Evolutionary conservation across 2,329 filamentous ascomycete genomes (phyloP).

Genomic region (Aspergillus brasiliensis): DNA sequence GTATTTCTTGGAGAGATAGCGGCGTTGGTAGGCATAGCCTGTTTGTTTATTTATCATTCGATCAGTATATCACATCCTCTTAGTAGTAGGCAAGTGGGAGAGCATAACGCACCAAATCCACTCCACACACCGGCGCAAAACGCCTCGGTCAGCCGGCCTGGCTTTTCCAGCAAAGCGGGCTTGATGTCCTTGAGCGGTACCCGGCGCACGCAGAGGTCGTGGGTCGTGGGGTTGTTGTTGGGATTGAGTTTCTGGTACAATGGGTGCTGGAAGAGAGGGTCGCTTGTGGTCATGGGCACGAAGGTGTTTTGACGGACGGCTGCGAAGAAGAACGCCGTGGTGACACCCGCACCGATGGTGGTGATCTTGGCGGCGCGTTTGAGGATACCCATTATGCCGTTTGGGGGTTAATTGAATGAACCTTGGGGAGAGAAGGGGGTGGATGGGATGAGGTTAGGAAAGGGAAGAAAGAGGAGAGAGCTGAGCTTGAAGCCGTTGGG

Average conservation of each 20-base stretch:
- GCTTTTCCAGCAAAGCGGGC: slow-evolving; percentile 65
- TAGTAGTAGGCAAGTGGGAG: neutral
- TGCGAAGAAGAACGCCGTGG: slow-evolving; percentile 56
- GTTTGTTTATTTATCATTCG: neutral
- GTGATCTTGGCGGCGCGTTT: slow-evolving; percentile 45
- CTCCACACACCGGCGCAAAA: slow-evolving; percentile 71
- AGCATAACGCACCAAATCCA: slow-evolving; percentile 57
- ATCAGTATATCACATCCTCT: too few species aligned
- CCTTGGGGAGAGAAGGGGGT: neutral
- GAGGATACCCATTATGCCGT: slow-evolving; percentile 56
- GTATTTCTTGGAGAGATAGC: slow-evolving; percentile 58
- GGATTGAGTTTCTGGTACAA: slow-evolving; percentile 53
- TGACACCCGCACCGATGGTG: slow-evolving; percentile 51
- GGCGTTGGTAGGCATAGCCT: slow-evolving; percentile 57
- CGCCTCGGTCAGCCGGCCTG: slow-evolving; percentile 62
- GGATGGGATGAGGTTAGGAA: neutral
- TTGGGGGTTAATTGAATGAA: too few species aligned
- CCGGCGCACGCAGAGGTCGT: slow-evolving; percentile 66
- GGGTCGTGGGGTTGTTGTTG: slow-evolving; percentile 59
- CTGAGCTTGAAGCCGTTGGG: neutral
- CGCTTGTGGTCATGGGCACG: slow-evolving; percentile 58
- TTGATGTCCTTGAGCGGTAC: slow-evolving; percentile 66
- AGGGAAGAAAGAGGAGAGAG: slow-evolving; percentile 3
- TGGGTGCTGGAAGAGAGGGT: slow-evolving; percentile 64
- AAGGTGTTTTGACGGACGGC: slow-evolving; percentile 59